phyloP scores from a whole-genome alignment of 345 rosid species.

The Microcos paniculata region DNA sequence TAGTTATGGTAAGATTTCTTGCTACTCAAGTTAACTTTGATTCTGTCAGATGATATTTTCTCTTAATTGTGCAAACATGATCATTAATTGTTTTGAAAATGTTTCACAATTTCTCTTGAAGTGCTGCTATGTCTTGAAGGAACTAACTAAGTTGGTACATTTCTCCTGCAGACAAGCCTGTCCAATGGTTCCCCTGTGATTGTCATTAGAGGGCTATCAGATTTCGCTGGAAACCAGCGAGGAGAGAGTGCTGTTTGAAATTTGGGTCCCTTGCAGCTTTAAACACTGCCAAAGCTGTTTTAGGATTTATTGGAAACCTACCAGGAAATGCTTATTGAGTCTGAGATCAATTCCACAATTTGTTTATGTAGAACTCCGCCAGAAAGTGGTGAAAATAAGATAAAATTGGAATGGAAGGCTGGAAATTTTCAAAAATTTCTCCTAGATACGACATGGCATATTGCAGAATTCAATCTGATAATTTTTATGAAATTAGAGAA shows the following conservation, averaged over 20 bases:
- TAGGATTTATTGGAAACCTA: constrained; percentile 31
- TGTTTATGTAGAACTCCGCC: neutral
- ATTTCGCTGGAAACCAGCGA: constrained; percentile 44
- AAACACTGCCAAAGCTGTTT: constrained; percentile 41
- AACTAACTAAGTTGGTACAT: neutral
- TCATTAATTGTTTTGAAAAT: neutral
- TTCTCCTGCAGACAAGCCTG: constrained; percentile 35
- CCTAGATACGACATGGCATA: too few species aligned
- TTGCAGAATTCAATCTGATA: too few species aligned
- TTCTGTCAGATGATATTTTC: neutral
- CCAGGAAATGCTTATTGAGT: constrained; percentile 4
- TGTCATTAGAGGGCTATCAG: constrained; percentile 45
- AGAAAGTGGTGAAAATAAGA: too few species aligned
- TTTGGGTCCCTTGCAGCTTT: constrained; percentile 46
- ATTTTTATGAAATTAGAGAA: too few species aligned
- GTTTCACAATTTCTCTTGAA: neutral
- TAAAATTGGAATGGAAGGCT: too few species aligned
- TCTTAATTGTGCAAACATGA: neutral
- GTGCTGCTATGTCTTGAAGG: neutral
- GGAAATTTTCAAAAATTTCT: too few species aligned
- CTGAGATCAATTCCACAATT: neutral
- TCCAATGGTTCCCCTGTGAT: constrained; percentile 51
- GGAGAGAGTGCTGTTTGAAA: constrained; percentile 29
- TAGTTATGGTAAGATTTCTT: constrained; percentile 37
- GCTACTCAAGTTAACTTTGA: neutral